Percentiles rank a stretch among this genome's conserved stretches.
These are phyloP conservation scores for Blastobotrys malaysiensis DNA, from an alignment of 1,139 yeast genomes.

Conservation along the genomic window DNA sequence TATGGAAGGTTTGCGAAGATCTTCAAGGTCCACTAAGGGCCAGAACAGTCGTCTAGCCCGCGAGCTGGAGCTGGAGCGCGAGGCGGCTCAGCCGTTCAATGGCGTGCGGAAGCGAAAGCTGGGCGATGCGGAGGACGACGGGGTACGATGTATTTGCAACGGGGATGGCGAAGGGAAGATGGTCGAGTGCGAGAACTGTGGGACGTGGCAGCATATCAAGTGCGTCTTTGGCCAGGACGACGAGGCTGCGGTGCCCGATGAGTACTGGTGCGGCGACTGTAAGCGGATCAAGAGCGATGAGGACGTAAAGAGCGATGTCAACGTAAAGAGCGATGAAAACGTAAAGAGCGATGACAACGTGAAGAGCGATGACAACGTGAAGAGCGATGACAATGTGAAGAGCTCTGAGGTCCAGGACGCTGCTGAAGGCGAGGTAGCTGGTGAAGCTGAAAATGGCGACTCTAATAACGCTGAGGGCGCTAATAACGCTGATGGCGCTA, in stretches of 20 bases:
- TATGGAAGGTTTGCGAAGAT: slow-evolving; percentile 31
- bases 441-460: slow-evolving; percentile 7
- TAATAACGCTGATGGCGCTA: slow-evolving; percentile 1
- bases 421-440: neutral
- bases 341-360: no score
- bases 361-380: no score
- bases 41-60: slow-evolving; percentile 34
- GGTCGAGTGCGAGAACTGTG: slow-evolving; percentile 76
- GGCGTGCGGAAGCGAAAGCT: slow-evolving; percentile 58
- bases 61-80: slow-evolving; percentile 22
- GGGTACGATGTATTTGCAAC: slow-evolving; percentile 31
- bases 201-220: slow-evolving; percentile 78
- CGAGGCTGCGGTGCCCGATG: slow-evolving; percentile 40
- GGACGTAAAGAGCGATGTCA: neutral
- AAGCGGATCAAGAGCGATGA: slow-evolving; percentile 21
- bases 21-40: slow-evolving; percentile 42
- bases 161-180: slow-evolving; percentile 31
- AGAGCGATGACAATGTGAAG: no score
- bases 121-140: slow-evolving; percentile 53
- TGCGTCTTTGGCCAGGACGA: slow-evolving; percentile 58
- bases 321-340: no score
- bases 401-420: no score
- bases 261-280: slow-evolving; percentile 49
- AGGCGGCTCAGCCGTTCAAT: slow-evolving; percentile 48
- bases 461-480: slow-evolving; percentile 14